These are phyloP conservation scores for Aspergillus sp. DNA, from an alignment of 2,329 filamentous ascomycete genomes.

Conservation along the genomic window DNA sequence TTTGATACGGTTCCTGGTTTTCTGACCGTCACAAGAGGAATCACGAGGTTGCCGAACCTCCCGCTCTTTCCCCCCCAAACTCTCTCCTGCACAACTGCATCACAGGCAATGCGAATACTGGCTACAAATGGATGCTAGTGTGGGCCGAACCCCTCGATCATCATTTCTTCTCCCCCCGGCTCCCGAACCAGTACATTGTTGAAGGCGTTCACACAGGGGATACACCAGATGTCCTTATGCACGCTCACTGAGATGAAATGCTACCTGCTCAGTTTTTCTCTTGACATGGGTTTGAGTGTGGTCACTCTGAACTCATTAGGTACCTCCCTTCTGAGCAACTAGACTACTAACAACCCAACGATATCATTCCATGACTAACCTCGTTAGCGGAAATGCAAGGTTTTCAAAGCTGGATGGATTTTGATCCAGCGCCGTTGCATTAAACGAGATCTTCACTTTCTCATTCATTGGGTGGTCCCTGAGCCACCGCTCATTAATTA, in stretches of 20 bases:
- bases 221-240: not conserved
- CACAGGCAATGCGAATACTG: not conserved
- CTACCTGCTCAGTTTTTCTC: too few relatives aligned
- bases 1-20: slow-evolving; percentile 29
- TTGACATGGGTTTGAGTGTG: too few relatives aligned
- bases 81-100: not conserved
- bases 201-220: not conserved
- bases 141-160: slow-evolving; percentile 6
- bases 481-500: slow-evolving; percentile 5
- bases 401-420: not conserved
- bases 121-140: not conserved
- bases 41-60: slow-evolving; percentile 14
- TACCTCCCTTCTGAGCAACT: too few relatives aligned
- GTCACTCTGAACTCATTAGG: too few relatives aligned
- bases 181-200: not conserved
- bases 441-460: not conserved
- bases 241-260: not conserved
- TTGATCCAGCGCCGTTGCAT: not conserved
- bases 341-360: too few relatives aligned
- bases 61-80: not conserved
- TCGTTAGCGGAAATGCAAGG: not conserved
- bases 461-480: not conserved
- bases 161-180: not conserved
- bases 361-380: too few relatives aligned
- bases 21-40: slow-evolving; percentile 16